phyloP scores from a whole-genome alignment of 2,329 filamentous ascomycete genomes.

The Aspergillus unguis region DNA sequence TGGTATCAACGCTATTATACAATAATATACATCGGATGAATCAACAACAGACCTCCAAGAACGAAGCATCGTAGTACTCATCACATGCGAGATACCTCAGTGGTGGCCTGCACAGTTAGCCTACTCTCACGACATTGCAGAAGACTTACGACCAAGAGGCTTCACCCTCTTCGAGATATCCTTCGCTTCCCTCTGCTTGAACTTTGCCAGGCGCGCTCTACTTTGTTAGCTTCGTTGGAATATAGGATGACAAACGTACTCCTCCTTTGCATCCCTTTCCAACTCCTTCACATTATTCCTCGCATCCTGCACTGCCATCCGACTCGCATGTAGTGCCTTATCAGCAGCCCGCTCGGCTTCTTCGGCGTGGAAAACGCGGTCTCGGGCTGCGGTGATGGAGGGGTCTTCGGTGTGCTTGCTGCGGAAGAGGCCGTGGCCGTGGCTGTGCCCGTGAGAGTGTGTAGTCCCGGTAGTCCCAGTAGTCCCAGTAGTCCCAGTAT shows the following conservation, averaged over 20 bases:
- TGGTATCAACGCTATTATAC: too few species aligned
- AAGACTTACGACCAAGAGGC: constrained; percentile 65
- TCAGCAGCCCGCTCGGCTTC: constrained; percentile 64
- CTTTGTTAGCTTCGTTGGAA: background rate
- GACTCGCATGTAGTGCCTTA: constrained; percentile 57
- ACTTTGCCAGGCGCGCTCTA: constrained; percentile 58
- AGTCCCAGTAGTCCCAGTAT: too few species aligned
- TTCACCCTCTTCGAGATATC: constrained; percentile 67
- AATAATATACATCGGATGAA: too few species aligned
- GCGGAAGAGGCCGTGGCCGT: constrained; percentile 29
- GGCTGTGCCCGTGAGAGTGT: background rate
- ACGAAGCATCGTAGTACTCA: too few species aligned
- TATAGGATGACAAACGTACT: constrained; percentile 31
- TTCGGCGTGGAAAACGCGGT: constrained; percentile 62
- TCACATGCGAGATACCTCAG: background rate
- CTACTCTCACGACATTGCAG: too few species aligned
- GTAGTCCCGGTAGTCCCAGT: background rate
- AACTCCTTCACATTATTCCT: constrained; percentile 61
- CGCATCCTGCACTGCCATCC: constrained; percentile 59
- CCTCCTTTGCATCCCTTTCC: constrained; percentile 64
- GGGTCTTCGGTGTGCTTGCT: constrained; percentile 56
- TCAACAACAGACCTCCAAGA: too few species aligned
- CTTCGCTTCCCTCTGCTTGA: constrained; percentile 64
- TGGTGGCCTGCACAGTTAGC: background rate
- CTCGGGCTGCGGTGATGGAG: constrained; percentile 58